Percentiles rank a stretch among this genome's conserved stretches.
phyloP scores from a whole-genome alignment of 495 filamentous ascomycete species.

The Clavariopsis aquatica region DNA sequence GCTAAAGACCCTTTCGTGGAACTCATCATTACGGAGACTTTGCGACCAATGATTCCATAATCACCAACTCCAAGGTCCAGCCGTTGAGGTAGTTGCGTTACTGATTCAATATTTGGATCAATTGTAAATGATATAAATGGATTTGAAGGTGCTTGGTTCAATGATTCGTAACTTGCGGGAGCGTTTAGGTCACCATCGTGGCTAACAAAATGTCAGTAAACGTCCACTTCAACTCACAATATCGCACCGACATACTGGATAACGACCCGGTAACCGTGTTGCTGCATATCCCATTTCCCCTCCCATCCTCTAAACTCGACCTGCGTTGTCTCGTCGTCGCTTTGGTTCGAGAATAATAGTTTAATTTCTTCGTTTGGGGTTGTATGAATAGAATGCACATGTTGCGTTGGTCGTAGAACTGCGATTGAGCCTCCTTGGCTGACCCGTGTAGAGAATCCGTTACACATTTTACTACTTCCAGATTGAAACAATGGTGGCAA shows the following conservation, averaged over 20 bases:
- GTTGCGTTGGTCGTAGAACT: constrained; percentile 13
- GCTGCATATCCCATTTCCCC: not conserved
- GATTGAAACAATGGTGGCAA: not conserved
- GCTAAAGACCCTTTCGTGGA: constrained; percentile 2
- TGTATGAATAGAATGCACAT: not conserved
- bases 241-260: constrained; percentile 19
- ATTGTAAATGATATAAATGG: constrained; percentile 16
- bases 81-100: constrained; percentile 17
- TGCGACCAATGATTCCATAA: constrained; percentile 20
- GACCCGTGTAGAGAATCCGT: constrained; percentile 18
- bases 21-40: constrained; percentile 20
- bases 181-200: constrained; percentile 21
- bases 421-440: constrained; percentile 30
- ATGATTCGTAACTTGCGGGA: not conserved
- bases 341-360: constrained; percentile 24
- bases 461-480: constrained; percentile 17
- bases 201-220: not conserved
- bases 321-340: constrained; percentile 5
- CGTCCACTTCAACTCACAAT: not conserved
- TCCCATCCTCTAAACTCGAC: constrained; percentile 17
- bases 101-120: not conserved
- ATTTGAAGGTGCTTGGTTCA: not conserved
- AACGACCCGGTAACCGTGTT: constrained; percentile 18
- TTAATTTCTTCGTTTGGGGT: constrained; percentile 1
- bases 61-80: constrained; percentile 29